Conservation (phyloP, 2,329 filamentous ascomycete genomes). For the Apiospora koreana region DNA sequence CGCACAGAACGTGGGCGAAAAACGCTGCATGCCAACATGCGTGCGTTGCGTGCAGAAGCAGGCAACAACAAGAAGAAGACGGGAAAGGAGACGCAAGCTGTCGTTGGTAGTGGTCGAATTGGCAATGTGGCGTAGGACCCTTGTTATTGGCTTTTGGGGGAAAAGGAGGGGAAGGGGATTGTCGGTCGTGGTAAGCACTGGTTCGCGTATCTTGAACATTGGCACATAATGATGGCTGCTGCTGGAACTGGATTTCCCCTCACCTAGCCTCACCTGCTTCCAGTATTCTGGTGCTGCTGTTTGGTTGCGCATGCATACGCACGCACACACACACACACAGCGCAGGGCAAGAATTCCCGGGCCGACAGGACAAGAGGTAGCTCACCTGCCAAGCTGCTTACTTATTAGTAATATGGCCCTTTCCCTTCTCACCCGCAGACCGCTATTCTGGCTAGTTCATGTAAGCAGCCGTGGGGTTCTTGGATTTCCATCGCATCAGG, state of each 20-base stretch:
- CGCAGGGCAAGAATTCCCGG: not conserved
- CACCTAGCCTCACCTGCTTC: conserved; percentile 1
- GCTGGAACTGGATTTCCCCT: not conserved
- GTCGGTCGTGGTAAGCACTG: not conserved
- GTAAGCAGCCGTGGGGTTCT: not conserved
- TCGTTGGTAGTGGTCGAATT: not conserved
- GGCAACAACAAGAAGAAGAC: not conserved
- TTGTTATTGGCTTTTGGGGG: not conserved
- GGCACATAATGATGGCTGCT: not conserved
- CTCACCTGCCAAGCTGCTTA: not conserved
- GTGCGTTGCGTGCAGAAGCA: not conserved
- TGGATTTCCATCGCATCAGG: not conserved
- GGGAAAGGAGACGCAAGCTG: not conserved
- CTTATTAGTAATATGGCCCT: not conserved
- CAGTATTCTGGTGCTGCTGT: not conserved
- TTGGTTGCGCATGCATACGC: not conserved
- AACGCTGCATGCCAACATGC: not conserved
- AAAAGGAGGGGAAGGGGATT: not conserved
- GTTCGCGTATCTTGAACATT: not conserved
- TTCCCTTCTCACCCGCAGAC: not conserved
- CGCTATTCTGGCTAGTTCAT: not conserved
- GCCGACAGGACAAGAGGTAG: not conserved
- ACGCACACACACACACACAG: not conserved
- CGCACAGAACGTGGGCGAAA: not conserved
- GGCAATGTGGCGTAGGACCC: not conserved